Conservation (phyloP, 352 stramenopile species). For the Pythium guiyangense region DNA sequence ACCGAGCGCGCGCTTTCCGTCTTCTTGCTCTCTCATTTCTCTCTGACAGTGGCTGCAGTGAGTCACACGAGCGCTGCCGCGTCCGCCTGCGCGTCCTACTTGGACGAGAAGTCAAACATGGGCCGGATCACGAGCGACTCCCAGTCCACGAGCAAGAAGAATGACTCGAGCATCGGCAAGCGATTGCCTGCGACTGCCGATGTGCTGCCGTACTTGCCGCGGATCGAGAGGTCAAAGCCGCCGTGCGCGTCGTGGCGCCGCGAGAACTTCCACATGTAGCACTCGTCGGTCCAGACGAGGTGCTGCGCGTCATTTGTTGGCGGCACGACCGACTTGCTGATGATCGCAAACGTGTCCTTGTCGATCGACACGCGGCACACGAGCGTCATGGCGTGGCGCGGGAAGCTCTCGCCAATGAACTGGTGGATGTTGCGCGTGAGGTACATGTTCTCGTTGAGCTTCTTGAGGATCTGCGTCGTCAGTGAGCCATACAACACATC, state of each 20-base stretch:
- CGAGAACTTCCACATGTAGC: constrained; percentile 82
- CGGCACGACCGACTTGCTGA: constrained; percentile 77
- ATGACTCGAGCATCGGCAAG: constrained; percentile 84
- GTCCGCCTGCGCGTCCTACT: constrained; percentile 6
- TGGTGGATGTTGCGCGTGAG: constrained; percentile 85
- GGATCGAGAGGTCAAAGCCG: constrained; percentile 72
- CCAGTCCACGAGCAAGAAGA: constrained; percentile 83
- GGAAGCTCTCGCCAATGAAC: constrained; percentile 85
- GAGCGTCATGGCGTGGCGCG: constrained; percentile 77
- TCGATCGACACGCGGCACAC: constrained; percentile 82
- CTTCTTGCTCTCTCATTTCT: too few relatives aligned
- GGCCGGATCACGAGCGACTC: constrained; percentile 79
- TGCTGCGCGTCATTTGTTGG: constrained; percentile 79
- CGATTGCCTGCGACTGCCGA: constrained; percentile 77
- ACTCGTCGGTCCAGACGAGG: constrained; percentile 86
- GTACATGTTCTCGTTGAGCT: constrained; percentile 84
- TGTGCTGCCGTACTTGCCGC: constrained; percentile 78
- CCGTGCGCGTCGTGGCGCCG: constrained; percentile 42
- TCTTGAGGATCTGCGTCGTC: constrained; percentile 63
- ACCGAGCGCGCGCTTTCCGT: too few relatives aligned
- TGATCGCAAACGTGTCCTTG: constrained; percentile 75
- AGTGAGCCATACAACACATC: background rate
- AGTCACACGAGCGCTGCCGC: too few relatives aligned
- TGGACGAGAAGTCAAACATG: constrained; percentile 64
- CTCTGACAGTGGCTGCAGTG: too few relatives aligned